These are phyloP conservation scores for Chiua virens DNA, from an alignment of 768 basidiomycete genomes.

Conservation along the genomic window DNA sequence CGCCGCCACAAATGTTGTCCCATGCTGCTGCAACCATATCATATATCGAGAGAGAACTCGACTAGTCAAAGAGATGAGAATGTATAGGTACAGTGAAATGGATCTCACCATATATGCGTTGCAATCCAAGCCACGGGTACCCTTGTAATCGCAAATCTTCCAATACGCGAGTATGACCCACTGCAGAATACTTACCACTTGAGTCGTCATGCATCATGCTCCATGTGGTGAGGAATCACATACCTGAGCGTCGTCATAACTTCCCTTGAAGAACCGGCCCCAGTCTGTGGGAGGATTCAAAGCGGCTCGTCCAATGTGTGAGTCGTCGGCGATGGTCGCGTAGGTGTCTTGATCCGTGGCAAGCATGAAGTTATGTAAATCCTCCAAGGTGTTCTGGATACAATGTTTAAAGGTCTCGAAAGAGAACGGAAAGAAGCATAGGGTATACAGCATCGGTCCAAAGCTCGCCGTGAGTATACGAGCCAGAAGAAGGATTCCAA, in stretches of 20 bases:
- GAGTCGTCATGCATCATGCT: background rate
- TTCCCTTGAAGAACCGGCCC: conserved; percentile 43
- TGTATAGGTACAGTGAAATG: conserved; percentile 22
- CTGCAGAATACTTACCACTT: conserved; percentile 28
- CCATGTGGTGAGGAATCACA: background rate
- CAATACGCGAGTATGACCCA: conserved; percentile 58
- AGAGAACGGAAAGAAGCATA: background rate
- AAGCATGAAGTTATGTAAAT: conserved; percentile 60
- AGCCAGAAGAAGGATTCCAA: conserved; percentile 40
- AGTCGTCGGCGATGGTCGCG: conserved; percentile 38
- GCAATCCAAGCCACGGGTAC: conserved; percentile 33
- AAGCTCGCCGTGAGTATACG: conserved; percentile 49
- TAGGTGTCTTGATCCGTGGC: conserved; percentile 44
- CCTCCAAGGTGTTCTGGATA: conserved; percentile 54
- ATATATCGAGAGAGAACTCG: conserved; percentile 48
- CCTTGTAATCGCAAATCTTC: conserved; percentile 58
- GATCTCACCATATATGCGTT: conserved; percentile 17
- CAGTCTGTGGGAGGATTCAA: conserved; percentile 43
- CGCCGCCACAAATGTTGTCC: conserved; percentile 52
- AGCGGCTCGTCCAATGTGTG: conserved; percentile 46
- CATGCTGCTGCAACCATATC: conserved; percentile 51
- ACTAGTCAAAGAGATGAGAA: conserved; percentile 33
- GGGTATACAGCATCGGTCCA: conserved; percentile 53
- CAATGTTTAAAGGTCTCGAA: background rate
- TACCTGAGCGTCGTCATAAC: conserved; percentile 55